Percentiles rank a stretch among this genome's conserved stretches.
phyloP scores from a whole-genome alignment of 495 filamentous ascomycete species.

The Umbilicaria muhlenbergii region DNA sequence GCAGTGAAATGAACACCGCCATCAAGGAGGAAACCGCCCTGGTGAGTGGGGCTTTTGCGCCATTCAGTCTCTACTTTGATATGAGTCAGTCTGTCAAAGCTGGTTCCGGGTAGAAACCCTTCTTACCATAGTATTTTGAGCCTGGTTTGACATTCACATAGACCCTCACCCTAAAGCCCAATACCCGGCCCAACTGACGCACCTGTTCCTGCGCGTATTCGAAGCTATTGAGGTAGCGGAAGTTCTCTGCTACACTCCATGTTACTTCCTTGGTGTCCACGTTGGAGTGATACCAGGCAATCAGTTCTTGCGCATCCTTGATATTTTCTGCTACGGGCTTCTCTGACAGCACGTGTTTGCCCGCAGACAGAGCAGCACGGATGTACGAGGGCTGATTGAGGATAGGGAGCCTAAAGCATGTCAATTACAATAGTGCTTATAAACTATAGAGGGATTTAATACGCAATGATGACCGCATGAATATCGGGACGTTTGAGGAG shows the following conservation, averaged over 20 bases:
- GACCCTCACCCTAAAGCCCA: constrained; percentile 44
- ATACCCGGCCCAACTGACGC: constrained; percentile 42
- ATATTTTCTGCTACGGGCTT: constrained; percentile 66
- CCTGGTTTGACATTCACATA: constrained; percentile 37
- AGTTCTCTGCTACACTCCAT: constrained; percentile 65
- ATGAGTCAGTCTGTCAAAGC: constrained; percentile 3
- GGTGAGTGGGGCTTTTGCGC: constrained; percentile 55
- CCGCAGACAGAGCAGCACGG: constrained; percentile 43
- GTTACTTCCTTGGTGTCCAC: constrained; percentile 29
- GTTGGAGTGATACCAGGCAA: constrained; percentile 41
- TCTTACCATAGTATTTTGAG: constrained; percentile 41
- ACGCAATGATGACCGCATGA: constrained; percentile 52
- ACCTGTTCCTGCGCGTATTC: constrained; percentile 40
- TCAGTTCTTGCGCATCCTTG: constrained; percentile 40
- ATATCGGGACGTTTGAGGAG: constrained; percentile 52
- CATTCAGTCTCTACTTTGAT: constrained; percentile 39
- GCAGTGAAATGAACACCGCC: constrained; percentile 63
- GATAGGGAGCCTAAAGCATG: constrained; percentile 35
- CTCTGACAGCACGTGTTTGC: constrained; percentile 72
- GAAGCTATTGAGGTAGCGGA: constrained; percentile 46
- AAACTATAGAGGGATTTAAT: constrained; percentile 21
- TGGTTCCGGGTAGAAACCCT: background rate
- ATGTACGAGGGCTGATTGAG: constrained; percentile 39
- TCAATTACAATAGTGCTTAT: background rate
- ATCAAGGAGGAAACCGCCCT: constrained; percentile 67